Conservation (phyloP, 2,329 filamentous ascomycete species). For the Exserohilum turcica region DNA sequence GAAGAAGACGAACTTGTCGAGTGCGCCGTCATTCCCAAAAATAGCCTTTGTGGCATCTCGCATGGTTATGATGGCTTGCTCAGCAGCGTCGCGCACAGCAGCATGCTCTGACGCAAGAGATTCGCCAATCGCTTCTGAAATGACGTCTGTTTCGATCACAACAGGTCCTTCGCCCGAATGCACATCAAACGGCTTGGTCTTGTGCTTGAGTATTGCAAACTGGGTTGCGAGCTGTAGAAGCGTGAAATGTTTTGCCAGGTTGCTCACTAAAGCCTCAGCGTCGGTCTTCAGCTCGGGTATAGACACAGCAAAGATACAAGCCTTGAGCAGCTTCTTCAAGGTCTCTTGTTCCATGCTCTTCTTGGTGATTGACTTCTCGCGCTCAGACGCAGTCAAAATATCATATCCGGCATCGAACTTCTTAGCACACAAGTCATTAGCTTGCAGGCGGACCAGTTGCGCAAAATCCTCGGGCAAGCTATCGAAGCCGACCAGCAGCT, state of each 20-base stretch:
- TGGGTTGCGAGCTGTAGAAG: slow-evolving; percentile 86
- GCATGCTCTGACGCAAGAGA: slow-evolving; percentile 84
- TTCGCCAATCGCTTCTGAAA: slow-evolving; percentile 89
- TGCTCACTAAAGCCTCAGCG: slow-evolving; percentile 74
- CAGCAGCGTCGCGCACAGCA: slow-evolving; percentile 80
- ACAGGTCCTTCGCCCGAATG: slow-evolving; percentile 84
- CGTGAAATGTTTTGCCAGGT: slow-evolving; percentile 87
- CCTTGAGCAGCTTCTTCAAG: slow-evolving; percentile 86
- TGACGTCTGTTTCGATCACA: slow-evolving; percentile 80
- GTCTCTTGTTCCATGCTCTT: slow-evolving; percentile 81
- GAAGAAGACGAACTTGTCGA: slow-evolving; percentile 83
- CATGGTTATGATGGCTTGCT: slow-evolving; percentile 76
- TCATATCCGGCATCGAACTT: slow-evolving; percentile 74
- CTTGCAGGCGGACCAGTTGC: slow-evolving; percentile 82
- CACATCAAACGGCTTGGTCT: slow-evolving; percentile 79
- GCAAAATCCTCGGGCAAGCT: slow-evolving; percentile 87
- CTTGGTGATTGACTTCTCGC: slow-evolving; percentile 83
- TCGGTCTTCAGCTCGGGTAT: slow-evolving; percentile 79
- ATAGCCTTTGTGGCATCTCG: slow-evolving; percentile 77
- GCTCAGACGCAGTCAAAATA: slow-evolving; percentile 74
- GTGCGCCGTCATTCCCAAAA: slow-evolving; percentile 73
- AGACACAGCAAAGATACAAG: slow-evolving; percentile 82
- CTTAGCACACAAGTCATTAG: slow-evolving; percentile 77
- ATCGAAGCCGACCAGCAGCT: slow-evolving; percentile 86
- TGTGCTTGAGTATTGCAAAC: slow-evolving; percentile 79